These are phyloP conservation scores for Pestalotiopsis sp. DNA, from an alignment of 2,329 filamentous ascomycete genomes.

Conservation along the genomic window DNA sequence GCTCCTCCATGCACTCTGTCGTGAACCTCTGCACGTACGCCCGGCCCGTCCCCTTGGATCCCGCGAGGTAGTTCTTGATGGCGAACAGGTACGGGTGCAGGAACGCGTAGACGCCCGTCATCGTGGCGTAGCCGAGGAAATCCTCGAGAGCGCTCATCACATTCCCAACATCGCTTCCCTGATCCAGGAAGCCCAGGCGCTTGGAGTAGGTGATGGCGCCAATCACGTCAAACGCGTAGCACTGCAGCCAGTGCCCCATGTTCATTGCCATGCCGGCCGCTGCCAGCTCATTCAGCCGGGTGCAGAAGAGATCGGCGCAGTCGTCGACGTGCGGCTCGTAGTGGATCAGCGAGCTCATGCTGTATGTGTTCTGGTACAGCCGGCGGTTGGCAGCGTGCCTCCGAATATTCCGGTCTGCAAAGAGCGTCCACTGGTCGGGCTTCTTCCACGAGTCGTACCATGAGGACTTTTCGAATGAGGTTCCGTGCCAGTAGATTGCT, in stretches of 20 bases:
- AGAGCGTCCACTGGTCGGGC: conserved; percentile 27
- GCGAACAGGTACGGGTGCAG: conserved; percentile 18
- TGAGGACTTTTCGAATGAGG: conserved; percentile 33
- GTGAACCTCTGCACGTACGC: conserved; percentile 30
- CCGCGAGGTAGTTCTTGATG: conserved; percentile 15
- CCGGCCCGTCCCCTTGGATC: conserved; percentile 25
- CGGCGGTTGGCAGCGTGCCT: conserved; percentile 29
- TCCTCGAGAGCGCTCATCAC: conserved; percentile 1
- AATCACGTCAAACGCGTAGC: conserved; percentile 30
- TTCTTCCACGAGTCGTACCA: conserved; percentile 33
- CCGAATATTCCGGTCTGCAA: conserved; percentile 29
- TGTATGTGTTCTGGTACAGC: conserved; percentile 32
- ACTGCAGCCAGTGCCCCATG: conserved; percentile 18
- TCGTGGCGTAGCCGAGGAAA: conserved; percentile 21
- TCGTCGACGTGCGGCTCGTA: conserved; percentile 37
- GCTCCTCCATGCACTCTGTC: conserved; percentile 17
- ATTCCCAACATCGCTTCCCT: conserved; percentile 22
- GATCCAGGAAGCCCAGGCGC: conserved; percentile 27
- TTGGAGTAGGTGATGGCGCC: conserved; percentile 22
- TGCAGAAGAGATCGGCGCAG: conserved; percentile 30
- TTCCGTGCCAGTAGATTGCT: conserved; percentile 42
- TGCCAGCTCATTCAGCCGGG: conserved; percentile 30
- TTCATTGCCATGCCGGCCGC: conserved; percentile 25
- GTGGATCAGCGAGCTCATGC: conserved; percentile 34
- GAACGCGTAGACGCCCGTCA: conserved; percentile 26